These are phyloP conservation scores for Coix lacrymajobi DNA, from an alignment of 176 grass and related monocot species.

Conservation along the genomic window DNA sequence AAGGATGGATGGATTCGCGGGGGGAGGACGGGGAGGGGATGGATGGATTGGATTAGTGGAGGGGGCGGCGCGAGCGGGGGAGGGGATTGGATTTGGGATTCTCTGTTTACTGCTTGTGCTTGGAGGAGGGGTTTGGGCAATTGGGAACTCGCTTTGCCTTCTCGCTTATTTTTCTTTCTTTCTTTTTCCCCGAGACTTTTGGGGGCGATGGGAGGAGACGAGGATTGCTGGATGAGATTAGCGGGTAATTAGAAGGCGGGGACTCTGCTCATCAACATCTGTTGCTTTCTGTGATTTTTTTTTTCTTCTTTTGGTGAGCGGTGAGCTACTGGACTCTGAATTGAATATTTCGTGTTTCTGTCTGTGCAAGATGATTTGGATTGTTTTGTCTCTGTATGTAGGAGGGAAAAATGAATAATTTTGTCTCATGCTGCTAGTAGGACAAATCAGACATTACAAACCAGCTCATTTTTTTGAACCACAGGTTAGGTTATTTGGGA, in stretches of 20 bases:
- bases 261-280: neutral
- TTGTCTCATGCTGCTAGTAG: too few species aligned
- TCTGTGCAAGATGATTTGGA: neutral
- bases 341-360: neutral
- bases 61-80: neutral
- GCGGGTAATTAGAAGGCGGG: neutral
- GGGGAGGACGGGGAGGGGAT: too few species aligned
- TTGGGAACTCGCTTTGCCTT: neutral
- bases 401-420: neutral
- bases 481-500: too few species aligned
- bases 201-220: neutral
- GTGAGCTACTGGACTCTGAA: neutral
- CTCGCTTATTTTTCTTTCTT: neutral
- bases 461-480: too few species aligned
- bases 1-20: neutral
- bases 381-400: neutral
- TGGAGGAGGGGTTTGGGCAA: neutral
- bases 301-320: too few species aligned
- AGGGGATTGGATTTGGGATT: neutral
- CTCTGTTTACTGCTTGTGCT: neutral
- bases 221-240: neutral
- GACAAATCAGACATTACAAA: too few species aligned
- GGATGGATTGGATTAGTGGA: neutral
- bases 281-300: neutral
- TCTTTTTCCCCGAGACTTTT: neutral